Evolutionary conservation across 345 rosid genomes (phyloP).

Genomic region (Salix exigua): DNA sequence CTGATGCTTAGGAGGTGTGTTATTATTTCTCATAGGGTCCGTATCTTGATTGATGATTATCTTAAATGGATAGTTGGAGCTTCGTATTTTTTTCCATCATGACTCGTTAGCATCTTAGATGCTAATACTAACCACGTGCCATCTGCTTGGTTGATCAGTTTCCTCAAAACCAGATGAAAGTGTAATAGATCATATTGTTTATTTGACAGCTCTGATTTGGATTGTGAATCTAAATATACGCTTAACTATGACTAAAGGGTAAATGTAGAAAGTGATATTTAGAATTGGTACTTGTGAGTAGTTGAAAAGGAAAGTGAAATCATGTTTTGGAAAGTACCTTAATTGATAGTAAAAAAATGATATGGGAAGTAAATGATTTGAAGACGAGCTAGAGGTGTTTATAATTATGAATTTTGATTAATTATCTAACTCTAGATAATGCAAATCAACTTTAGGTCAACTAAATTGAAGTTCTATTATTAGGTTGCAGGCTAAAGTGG

Average conservation of each 20-base stretch:
- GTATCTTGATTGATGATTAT: neutral
- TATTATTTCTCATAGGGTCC: neutral
- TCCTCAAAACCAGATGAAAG: neutral
- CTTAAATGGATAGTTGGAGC: too few relatives aligned
- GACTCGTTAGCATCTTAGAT: neutral
- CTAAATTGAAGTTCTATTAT: neutral
- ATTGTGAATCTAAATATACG: neutral
- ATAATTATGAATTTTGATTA: neutral
- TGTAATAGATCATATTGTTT: neutral
- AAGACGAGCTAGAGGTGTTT: neutral
- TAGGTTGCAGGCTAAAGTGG: neutral
- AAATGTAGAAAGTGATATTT: neutral
- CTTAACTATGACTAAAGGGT: neutral
- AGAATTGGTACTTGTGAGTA: neutral
- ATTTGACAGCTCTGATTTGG: neutral
- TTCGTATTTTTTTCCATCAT: neutral
- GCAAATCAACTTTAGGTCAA: neutral
- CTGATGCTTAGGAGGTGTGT: slow-evolving; percentile 56
- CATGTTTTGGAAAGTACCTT: neutral
- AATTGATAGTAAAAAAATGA: neutral
- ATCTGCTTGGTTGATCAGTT: neutral
- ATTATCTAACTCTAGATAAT: neutral
- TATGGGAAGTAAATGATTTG: neutral
- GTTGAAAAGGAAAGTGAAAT: neutral
- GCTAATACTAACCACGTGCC: neutral